Conservation (phyloP, 257 asterid species). For the Agastache rugosa region DNA sequence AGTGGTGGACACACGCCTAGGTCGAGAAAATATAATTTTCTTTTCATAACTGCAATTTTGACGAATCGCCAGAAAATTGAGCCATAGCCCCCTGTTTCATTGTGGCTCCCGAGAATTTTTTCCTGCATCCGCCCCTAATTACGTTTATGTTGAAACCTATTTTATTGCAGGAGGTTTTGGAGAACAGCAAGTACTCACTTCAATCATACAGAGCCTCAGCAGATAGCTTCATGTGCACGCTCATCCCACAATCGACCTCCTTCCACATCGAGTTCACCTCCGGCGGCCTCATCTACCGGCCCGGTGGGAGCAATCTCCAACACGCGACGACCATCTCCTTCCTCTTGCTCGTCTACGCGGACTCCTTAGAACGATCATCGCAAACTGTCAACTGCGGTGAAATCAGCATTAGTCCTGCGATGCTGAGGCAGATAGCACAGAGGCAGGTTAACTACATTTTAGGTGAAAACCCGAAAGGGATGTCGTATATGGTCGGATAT, state of each 20-base stretch:
- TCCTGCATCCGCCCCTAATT: no score
- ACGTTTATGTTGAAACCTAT: neutral
- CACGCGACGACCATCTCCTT: slow-evolving; percentile 84
- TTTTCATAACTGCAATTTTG: no score
- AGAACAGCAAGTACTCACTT: slow-evolving; percentile 58
- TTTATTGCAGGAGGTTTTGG: slow-evolving; percentile 79
- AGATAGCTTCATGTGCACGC: slow-evolving; percentile 91
- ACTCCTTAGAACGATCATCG: slow-evolving; percentile 69
- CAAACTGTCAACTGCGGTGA: slow-evolving; percentile 71
- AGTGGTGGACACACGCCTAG: no score
- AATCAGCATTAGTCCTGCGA: slow-evolving; percentile 52
- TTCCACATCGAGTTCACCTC: slow-evolving; percentile 77
- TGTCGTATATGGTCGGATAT: slow-evolving; percentile 98
- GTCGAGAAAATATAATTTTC: no score
- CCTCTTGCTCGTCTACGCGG: slow-evolving; percentile 79
- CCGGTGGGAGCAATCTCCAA: slow-evolving; percentile 97
- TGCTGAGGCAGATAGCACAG: slow-evolving; percentile 69
- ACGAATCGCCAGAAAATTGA: no score
- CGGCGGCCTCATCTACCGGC: slow-evolving; percentile 88
- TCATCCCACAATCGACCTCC: slow-evolving; percentile 82
- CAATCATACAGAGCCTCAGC: slow-evolving; percentile 90
- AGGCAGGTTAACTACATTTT: slow-evolving; percentile 80
- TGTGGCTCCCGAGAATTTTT: no score
- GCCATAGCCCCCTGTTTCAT: no score
- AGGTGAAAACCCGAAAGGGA: slow-evolving; percentile 92